These are phyloP conservation scores for Pleurozium schreberi DNA, from an alignment of 225 moss, liverwort and hornwort genomes.

Conservation along the genomic window DNA sequence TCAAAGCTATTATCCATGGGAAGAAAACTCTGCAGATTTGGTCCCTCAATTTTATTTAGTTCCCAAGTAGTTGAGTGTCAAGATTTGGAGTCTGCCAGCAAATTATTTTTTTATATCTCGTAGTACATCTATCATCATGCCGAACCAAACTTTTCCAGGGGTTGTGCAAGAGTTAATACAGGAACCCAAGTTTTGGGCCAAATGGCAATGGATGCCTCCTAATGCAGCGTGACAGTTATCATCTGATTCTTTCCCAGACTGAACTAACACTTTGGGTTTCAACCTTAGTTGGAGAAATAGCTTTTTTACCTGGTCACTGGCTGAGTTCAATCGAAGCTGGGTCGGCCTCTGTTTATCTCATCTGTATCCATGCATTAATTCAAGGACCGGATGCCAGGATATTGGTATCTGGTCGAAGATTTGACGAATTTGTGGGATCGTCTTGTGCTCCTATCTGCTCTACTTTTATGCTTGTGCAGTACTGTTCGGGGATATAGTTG, in stretches of 20 bases:
- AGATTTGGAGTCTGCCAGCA: background rate
- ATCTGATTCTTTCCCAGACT: conserved; percentile 15
- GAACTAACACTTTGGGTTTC: background rate
- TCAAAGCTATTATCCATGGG: background rate
- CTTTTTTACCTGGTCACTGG: background rate
- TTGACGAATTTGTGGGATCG: background rate
- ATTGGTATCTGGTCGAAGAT: background rate
- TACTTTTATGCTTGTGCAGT: background rate
- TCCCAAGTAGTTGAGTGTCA: background rate
- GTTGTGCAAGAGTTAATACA: background rate
- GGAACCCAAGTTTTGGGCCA: background rate
- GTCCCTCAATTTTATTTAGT: background rate
- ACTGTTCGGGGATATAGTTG: background rate
- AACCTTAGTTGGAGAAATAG: background rate
- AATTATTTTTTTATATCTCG: background rate
- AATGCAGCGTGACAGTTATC: background rate
- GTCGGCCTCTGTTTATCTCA: background rate
- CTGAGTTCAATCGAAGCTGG: background rate
- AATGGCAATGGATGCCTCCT: background rate
- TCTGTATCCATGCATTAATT: background rate
- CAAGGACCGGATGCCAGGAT: background rate
- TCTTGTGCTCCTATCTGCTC: background rate
- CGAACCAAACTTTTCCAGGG: background rate
- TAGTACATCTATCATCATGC: background rate
- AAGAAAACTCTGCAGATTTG: background rate